Evolutionary conservation across 257 asterid genomes (phyloP), one percentile per base, ranked within the genome.

Genomic region (Galeopsis tetrahit): DNA sequence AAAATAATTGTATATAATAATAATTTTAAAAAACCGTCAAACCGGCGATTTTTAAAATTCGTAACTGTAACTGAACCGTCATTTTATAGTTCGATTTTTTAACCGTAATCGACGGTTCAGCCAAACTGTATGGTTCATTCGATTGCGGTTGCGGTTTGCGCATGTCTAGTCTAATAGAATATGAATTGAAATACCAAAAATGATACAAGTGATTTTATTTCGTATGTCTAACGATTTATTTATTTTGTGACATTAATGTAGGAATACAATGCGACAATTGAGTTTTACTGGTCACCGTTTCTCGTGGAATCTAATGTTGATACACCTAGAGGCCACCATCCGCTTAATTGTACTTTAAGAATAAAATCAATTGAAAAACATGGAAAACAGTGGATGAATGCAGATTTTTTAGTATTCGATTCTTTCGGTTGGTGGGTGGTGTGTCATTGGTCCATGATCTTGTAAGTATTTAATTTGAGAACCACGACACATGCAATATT

Each of bases 241-340:
- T 48, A 13, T 15, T 39, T 53, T 13, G 32, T 35, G 55, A n/a
- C 40, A 36, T 11, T 36, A 14, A 6, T 52, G 58, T 53, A 4
- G 97, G 88, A 89, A 5, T 89, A 91, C 51, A 85, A 91, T 52
- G 87, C 90, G 2, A 85, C 89, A 0, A 77, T 91, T 1, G 88
- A 76, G 68, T 84, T 87, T 72, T 85, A 91, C n/a, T 91, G 97
- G 97, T 85, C 96, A 6, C 97, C 97, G 4, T 77, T 81, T 52
- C 82, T 91, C 1, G 82, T 90, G 2, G 97, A 90, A 68, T 90
- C 97, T 2, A 84, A 85, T 66, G 33, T 81, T 5, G 97, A 90
- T 2, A 81, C 85, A 70, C 88, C 70, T 10, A 69, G 78, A 5
- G 60, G 32, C 2, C 6, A 44, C 21, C 77, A 39, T 39, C 5